Percentiles rank a stretch among this genome's conserved stretches.
phyloP scores from a whole-genome alignment of 192 early-diverging fungal genomes.

The Helicostylum pulchrum region DNA sequence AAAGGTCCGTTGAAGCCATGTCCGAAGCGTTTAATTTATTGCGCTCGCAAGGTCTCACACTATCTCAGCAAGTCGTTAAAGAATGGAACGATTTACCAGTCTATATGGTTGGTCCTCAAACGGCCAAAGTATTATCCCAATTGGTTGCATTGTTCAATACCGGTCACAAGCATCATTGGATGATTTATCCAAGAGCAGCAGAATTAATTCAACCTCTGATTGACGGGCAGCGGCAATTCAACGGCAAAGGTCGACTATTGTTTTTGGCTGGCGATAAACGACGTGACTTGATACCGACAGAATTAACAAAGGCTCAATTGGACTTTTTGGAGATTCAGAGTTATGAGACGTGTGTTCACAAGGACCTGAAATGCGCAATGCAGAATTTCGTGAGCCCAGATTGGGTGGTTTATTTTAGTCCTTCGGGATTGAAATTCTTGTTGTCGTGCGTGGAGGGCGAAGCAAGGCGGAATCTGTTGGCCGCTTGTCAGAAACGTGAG shows the following conservation, averaged over 20 bases:
- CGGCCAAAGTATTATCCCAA: conserved; percentile 27
- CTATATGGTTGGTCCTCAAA: conserved; percentile 45
- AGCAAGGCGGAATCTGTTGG: no score
- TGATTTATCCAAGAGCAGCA: conserved; percentile 39
- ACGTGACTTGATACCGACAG: conserved; percentile 35
- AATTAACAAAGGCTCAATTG: conserved; percentile 25
- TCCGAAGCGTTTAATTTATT: conserved; percentile 12
- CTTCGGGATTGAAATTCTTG: conserved; percentile 48
- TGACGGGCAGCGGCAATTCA: conserved; percentile 1
- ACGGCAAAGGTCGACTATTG: conserved; percentile 17
- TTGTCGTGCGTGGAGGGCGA: background rate
- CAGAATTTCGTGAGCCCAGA: conserved; percentile 1
- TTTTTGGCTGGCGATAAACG: conserved; percentile 57
- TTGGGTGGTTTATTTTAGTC: conserved; percentile 62
- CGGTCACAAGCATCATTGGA: conserved; percentile 20
- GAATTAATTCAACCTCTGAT: conserved; percentile 34
- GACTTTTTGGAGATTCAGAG: conserved; percentile 34
- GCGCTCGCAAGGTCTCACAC: background rate
- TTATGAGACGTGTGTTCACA: conserved; percentile 37
- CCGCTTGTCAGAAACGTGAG: no score
- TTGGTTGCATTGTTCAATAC: background rate
- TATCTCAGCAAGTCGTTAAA: background rate
- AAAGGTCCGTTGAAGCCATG: conserved; percentile 43
- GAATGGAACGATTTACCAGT: conserved; percentile 38
- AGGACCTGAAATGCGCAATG: conserved; percentile 18